These are phyloP conservation scores for Mycena sp. DNA, from an alignment of 1,284 basidiomycete species.

Conservation along the genomic window DNA sequence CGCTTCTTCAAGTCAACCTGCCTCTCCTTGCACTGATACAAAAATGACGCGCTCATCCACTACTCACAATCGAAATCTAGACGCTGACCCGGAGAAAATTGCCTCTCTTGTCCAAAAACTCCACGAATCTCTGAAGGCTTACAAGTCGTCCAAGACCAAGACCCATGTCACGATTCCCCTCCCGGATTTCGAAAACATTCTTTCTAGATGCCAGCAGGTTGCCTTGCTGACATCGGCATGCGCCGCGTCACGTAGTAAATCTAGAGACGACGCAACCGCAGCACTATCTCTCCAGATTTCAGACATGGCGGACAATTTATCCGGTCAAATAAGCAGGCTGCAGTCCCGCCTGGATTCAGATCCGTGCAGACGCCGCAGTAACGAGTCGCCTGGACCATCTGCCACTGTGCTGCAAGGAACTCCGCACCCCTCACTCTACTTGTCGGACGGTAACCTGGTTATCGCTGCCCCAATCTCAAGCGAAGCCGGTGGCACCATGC, in stretches of 20 bases:
- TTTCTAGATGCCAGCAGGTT: constrained; percentile 7
- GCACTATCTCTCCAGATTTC: constrained; percentile 10
- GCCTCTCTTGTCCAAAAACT: constrained; percentile 17
- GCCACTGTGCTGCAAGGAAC: background rate
- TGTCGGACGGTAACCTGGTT: constrained; percentile 40
- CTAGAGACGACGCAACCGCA: background rate
- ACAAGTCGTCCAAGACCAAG: constrained; percentile 12
- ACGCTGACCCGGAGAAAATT: constrained; percentile 13
- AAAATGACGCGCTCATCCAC: constrained; percentile 7
- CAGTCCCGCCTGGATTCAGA: background rate
- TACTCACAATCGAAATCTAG: background rate
- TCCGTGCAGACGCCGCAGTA: too few species aligned
- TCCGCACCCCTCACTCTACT: constrained; percentile 30
- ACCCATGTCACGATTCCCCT: constrained; percentile 11
- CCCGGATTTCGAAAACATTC: constrained; percentile 5
- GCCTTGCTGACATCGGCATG: constrained; percentile 1
- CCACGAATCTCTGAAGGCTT: constrained; percentile 8
- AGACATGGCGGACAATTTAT: constrained; percentile 8
- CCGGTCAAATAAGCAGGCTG: background rate
- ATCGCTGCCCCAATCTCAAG: constrained; percentile 27
- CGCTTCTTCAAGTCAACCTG: constrained; percentile 1
- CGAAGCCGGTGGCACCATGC: constrained; percentile 16
- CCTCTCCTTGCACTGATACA: background rate
- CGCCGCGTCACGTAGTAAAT: background rate
- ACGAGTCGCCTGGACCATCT: background rate